Conservation (phyloP, 768 basidiomycete genomes). For the Tulasnella sp. region DNA sequence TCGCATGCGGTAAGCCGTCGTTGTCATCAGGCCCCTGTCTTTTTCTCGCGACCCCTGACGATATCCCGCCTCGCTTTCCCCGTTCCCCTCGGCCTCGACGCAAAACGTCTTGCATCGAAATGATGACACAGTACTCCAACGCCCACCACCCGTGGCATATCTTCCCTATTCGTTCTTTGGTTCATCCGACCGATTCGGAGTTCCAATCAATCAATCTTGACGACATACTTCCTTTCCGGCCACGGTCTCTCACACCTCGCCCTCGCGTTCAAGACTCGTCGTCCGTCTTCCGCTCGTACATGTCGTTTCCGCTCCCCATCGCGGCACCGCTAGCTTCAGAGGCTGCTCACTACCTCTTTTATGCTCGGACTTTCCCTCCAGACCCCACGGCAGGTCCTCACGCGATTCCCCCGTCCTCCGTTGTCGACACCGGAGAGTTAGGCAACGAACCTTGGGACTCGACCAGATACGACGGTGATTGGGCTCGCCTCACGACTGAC, state of each 20-base stretch:
- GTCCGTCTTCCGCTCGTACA: neutral
- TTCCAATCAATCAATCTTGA: neutral
- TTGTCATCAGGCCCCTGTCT: neutral
- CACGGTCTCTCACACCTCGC: slow-evolving; percentile 7
- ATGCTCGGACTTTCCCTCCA: neutral
- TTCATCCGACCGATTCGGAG: neutral
- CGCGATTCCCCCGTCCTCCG: neutral
- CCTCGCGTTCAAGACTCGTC: slow-evolving; percentile 1
- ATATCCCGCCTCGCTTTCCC: neutral
- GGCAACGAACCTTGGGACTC: neutral
- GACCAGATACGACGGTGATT: slow-evolving; percentile 43
- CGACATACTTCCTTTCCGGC: neutral
- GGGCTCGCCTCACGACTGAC: slow-evolving; percentile 43
- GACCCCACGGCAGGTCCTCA: neutral
- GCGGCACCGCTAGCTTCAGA: neutral
- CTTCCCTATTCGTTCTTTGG: neutral
- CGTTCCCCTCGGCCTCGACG: neutral
- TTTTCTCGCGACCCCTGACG: neutral
- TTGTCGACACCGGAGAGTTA: neutral
- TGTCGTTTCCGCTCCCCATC: slow-evolving; percentile 1
- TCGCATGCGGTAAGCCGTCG: slow-evolving; percentile 10
- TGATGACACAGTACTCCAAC: neutral
- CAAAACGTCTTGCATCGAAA: neutral
- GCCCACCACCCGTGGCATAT: neutral
- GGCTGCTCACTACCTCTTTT: slow-evolving; percentile 8